Evolutionary conservation across 2,329 filamentous ascomycete genomes (phyloP), one percentile per base, ranked within the genome.

Genomic region (Metarhizium anisopliae): DNA sequence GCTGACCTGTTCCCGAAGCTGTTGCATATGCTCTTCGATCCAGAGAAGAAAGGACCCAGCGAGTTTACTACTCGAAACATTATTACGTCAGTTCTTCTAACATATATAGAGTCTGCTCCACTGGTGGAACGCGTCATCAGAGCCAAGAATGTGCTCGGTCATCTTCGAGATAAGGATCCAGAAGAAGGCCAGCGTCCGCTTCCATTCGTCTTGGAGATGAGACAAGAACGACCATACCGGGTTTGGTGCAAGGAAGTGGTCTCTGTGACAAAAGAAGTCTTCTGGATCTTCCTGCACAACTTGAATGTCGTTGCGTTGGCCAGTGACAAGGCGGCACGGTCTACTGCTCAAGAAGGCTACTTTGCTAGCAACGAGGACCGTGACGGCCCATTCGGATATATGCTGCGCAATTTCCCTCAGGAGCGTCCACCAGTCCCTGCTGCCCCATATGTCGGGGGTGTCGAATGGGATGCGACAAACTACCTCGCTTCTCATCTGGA

Each of bases 391-490:
- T 80, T 81, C 61, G 77, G 77, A 51, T 89, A 82, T 76, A 88
- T 85, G 77, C 67, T 78, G 51, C 78, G 81, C 18, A 82, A 92
- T 71, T 97, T 96, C 68, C 93, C 94, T 0, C 82, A 85, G 50
- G 89, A 92, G 62, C 85, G 91, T 0, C 89, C 92, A 3, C 94
- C 94, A 0, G 91, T 97, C 1, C 90, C 93, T 30, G 93, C 94
- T 16, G 93, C 93, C 5, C 93, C 93, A 1, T 97, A 97, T 67
- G 92, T 97, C 47, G 94, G 94, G 51, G 93, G 94, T 54, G 94
- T 97, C 10, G 94, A 99, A 72, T 97, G 94, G 94, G 94, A 97
- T 68, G 94, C 94, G 2, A 97, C 94, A 10, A 96, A 96, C 71
- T 97, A 97, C 68, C 79, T 97, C 11, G 90, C 93, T 18, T 89